Evolutionary conservation across 192 early-diverging fungal species (phyloP), one percentile per base, ranked within the genome.

Genomic region (Powellomyces hirtus): DNA sequence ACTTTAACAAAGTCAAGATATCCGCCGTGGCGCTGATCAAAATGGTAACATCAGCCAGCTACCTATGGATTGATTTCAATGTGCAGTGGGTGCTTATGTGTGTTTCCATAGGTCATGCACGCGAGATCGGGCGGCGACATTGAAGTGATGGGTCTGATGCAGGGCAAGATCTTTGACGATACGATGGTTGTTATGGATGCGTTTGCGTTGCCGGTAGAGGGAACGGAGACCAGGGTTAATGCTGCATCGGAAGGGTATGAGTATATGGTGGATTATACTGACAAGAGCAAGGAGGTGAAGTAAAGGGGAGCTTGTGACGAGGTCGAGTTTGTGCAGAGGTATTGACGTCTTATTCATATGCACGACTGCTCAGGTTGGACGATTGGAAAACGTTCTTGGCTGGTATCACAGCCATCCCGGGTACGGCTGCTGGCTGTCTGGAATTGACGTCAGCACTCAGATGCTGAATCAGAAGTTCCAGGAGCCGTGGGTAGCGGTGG

Each of bases 361-460:
- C 22, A 31, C 71, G n/a, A n/a, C n/a, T n/a, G n/a, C n/a, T n/a
- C n/a, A 89, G 86, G 86, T 93, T 10, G 97, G 94, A 5, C 81
- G 94, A 36, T 71, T 91, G 8, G 97, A 99, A 72, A 94, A 97
- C 63, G 91, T 86, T 11, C 86, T 97, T 76, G 97, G 97, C 0
- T 99, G 97, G 97, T 99, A 99, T 82, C 97, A 99, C 74, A 91
- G 89, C 42, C 97, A 99, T 78, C 97, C 97, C 16, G 97, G 97
- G n/a, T 99, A 99, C 70, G 95, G 97, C 6, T 98, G 97, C 81
- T 99, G 97, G 97, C 81, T 99, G 52, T 98, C 95, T 4, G 97
- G 97, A 14, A 99, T 99, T 74, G 97, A 99, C 71, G 95, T 98
- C 2, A 83, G 84, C 42, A 99, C 97, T 18, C 97, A 99, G 72